Base-by-base conservation (phyloP, 495 filamentous ascomycete species). In the Massariosphaeria phaeospora region DNA sequence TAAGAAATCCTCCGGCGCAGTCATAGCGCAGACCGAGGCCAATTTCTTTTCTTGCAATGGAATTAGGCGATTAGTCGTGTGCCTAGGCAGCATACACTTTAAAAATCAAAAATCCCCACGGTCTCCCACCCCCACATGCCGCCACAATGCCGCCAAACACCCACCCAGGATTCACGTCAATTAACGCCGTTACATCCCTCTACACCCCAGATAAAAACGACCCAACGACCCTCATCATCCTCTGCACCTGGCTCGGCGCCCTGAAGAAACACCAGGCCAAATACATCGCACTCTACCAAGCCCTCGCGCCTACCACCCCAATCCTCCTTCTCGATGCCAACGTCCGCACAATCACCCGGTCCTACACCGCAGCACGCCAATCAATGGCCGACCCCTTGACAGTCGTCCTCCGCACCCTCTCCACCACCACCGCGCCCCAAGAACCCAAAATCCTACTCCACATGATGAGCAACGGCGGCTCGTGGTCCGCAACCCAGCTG, bases 201-300 rank as follows among this genome's bases (percentile, higher is more conserved):
- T 65, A 41, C 45, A 55, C 43, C 2, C 59, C 59, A 25, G 25
- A 11, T 8, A n/a, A 50, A 1, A 53, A 48, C 2, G 44, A 10
- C 3, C 8, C 25, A 23, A 46, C 34, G 8, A 48, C 43, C n/a
- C 48, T 66, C 20, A 47, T 62, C 40, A 59, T 66, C 35, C 18
- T 68, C 23, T 68, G 64, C 48, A 65, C 49, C 18, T 66, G 61
- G 61, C 44, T 62, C 4, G 65, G 65, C 26, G 66, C 64, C 20
- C 40, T 36, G 11, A 21, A 18, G 2, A 61, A 60, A 35, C 61
- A 64, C 38, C 60, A 66, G 9, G 11, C 50, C 9, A 66, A 62
- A 49, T 68, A 66, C 34, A 47, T 52, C 8, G 33, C 53, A 11
- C 21, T 64, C 12, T 62, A 65, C 48, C 45, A 48, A 17, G 17